Conservation (phyloP, 371 early-diverging fungal genomes). For the Parasitella parasitica region DNA sequence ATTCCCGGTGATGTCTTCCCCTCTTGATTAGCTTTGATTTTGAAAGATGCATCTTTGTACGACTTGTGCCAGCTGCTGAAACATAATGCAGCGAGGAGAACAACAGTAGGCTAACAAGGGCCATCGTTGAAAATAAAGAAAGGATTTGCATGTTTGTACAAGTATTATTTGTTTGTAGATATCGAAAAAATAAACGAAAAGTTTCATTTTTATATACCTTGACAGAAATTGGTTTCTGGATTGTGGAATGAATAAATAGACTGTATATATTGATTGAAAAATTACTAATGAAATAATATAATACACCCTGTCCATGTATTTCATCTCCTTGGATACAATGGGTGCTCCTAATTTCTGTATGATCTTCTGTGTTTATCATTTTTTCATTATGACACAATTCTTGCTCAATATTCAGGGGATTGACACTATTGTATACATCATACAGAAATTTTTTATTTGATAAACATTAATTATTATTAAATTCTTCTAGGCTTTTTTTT, state of each 20-base stretch:
- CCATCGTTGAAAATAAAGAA: neutral
- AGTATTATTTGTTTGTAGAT: neutral
- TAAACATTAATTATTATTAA: neutral
- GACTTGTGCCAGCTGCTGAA: neutral
- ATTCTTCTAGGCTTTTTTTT: neutral
- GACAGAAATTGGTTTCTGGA: neutral
- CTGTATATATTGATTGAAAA: neutral
- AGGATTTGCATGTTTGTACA: neutral
- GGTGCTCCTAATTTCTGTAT: neutral
- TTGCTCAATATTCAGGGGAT: neutral
- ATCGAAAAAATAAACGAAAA: too few relatives aligned
- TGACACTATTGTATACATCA: neutral
- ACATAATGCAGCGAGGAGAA: neutral
- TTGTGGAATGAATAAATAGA: neutral
- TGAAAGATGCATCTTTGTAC: neutral
- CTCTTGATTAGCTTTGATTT: neutral
- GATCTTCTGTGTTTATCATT: neutral
- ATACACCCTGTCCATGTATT: neutral
- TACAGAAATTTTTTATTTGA: neutral
- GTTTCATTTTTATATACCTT: neutral
- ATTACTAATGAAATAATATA: neutral
- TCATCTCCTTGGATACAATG: neutral
- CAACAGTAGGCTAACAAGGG: neutral
- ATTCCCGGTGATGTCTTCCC: neutral
- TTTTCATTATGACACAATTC: neutral